Percentiles rank a stretch among this genome's conserved stretches.
phyloP scores from a whole-genome alignment of 257 asterid genomes.

The Rhazya stricta region DNA sequence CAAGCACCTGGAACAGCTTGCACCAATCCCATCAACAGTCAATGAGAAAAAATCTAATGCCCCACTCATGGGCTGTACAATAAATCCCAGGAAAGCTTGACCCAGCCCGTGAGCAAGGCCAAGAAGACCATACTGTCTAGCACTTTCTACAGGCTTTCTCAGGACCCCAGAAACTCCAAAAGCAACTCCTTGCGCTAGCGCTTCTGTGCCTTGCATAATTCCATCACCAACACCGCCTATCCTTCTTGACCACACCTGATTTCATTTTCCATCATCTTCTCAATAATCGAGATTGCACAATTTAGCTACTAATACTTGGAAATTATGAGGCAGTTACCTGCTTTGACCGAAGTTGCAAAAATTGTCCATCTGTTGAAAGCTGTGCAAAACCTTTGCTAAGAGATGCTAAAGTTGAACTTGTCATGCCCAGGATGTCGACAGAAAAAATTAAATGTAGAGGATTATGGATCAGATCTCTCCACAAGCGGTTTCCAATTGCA shows the following conservation, averaged over 20 bases:
- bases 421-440: slow-evolving; percentile 91
- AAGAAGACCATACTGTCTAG: slow-evolving; percentile 87
- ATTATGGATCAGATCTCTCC: slow-evolving; percentile 96
- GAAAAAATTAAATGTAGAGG: slow-evolving; percentile 90
- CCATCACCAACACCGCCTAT: slow-evolving; percentile 99
- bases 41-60: slow-evolving; percentile 92
- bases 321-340: slow-evolving; percentile 45
- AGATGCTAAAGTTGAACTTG: slow-evolving; percentile 96
- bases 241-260: slow-evolving; percentile 90
- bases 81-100: slow-evolving; percentile 83
- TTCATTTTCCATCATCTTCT: background rate
- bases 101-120: slow-evolving; percentile 99
- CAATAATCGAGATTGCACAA: slow-evolving; percentile 9
- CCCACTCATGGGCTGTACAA: slow-evolving; percentile 96
- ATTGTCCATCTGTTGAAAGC: slow-evolving; percentile 98
- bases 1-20: slow-evolving; percentile 93
- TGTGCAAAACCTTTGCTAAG: slow-evolving; percentile 98
- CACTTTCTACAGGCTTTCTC: slow-evolving; percentile 92
- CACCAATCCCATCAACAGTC: slow-evolving; percentile 97
- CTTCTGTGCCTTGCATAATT: slow-evolving; percentile 94
- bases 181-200: slow-evolving; percentile 97
- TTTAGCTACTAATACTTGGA: slow-evolving; percentile 1
- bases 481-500: slow-evolving; percentile 74
- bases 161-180: slow-evolving; percentile 94
- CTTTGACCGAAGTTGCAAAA: slow-evolving; percentile 91